A percentile compares a stretch with the other conserved stretches of the same genome.
Conservation (phyloP, 1,284 basidiomycete genomes). For the Sporisorium exsertum region DNA sequence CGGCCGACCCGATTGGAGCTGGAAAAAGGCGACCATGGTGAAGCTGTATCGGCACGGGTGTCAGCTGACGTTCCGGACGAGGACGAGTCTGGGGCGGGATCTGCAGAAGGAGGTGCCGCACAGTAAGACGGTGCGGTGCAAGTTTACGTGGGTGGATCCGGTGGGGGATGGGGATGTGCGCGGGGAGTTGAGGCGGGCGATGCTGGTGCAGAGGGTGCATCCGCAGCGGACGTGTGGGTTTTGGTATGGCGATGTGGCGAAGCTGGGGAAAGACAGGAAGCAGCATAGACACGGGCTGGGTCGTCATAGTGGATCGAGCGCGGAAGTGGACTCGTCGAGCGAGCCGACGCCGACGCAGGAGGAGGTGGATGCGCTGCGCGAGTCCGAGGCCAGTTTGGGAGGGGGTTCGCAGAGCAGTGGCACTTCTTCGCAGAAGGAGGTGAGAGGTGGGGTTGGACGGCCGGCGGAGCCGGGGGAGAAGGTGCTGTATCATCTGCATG, state of each 20-base stretch:
- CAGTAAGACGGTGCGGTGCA: slow-evolving; percentile 54
- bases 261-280: slow-evolving; percentile 1
- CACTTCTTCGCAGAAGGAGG: slow-evolving; percentile 1
- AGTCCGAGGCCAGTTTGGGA: slow-evolving; percentile 15
- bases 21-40: slow-evolving; percentile 61
- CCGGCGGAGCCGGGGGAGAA: slow-evolving; percentile 52
- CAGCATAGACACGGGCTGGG: not conserved
- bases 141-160: slow-evolving; percentile 60
- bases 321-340: not conserved
- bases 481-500: slow-evolving; percentile 62
- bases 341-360: slow-evolving; percentile 9
- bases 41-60: slow-evolving; percentile 58
- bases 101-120: slow-evolving; percentile 58
- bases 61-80: slow-evolving; percentile 59
- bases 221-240: slow-evolving; percentile 56
- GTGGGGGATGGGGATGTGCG: slow-evolving; percentile 40
- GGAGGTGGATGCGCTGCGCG: not conserved
- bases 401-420: slow-evolving; percentile 4
- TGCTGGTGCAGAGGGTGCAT: slow-evolving; percentile 49
- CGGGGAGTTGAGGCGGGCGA: slow-evolving; percentile 59
- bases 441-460: slow-evolving; percentile 36
- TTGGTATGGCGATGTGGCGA: slow-evolving; percentile 55
- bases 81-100: slow-evolving; percentile 52
- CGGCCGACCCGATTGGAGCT: slow-evolving; percentile 56
- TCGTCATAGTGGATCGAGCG: not conserved